Percentiles rank a stretch among this genome's conserved stretches.
Conservation (phyloP, 306 rosid species). For the Rubus parviflorus region DNA sequence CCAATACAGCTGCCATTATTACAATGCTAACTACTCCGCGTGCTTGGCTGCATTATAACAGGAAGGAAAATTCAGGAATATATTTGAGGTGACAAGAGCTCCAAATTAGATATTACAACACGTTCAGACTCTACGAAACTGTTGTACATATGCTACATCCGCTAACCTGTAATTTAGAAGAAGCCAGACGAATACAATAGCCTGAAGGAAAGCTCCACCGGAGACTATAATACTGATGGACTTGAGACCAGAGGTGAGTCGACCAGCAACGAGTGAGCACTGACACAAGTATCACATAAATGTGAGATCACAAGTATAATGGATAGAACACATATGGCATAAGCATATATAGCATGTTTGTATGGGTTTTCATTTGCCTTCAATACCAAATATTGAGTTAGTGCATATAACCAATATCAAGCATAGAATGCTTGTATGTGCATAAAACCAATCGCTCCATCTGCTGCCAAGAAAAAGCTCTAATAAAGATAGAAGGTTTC, state of each 20-base stretch:
- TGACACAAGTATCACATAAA: constrained; percentile 30
- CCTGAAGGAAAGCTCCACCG: constrained; percentile 64
- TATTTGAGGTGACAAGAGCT: not conserved
- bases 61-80: constrained; percentile 7
- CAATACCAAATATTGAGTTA: not conserved
- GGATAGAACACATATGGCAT: constrained; percentile 3
- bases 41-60: constrained; percentile 40
- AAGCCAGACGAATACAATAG: constrained; percentile 55
- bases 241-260: constrained; percentile 80
- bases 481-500: not conserved
- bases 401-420: no score
- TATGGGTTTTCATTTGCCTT: not conserved
- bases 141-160: not conserved
- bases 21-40: constrained; percentile 49
- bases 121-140: not conserved
- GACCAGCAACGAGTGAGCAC: constrained; percentile 86
- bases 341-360: not conserved
- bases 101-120: not conserved
- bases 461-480: not conserved
- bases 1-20: constrained; percentile 72
- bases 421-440: not conserved
- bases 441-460: not conserved
- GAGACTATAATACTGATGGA: constrained; percentile 75
- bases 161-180: constrained; percentile 42
- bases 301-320: constrained; percentile 5